Evolutionary conservation across 208 protist genomes (phyloP).

Genomic region (Paratrypanosoma confusum): DNA sequence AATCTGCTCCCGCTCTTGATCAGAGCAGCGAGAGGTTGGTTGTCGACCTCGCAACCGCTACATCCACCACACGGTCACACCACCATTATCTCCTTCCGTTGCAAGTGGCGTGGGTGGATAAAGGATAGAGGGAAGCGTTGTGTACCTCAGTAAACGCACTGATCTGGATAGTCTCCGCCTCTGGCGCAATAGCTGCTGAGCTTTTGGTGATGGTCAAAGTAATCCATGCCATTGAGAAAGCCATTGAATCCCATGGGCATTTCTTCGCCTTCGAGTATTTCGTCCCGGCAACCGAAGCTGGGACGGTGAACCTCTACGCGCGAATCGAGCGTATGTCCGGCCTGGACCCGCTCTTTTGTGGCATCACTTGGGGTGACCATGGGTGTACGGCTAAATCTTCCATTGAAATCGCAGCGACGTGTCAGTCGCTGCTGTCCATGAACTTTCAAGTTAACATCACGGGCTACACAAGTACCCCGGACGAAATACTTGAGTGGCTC

Average conservation of each 20-base stretch:
- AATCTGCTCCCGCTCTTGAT: too few relatives aligned
- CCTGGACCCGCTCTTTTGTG: slow-evolving; percentile 85
- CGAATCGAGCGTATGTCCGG: slow-evolving; percentile 71
- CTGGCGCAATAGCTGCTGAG: too few relatives aligned
- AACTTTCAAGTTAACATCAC: slow-evolving; percentile 93
- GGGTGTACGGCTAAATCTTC: slow-evolving; percentile 77
- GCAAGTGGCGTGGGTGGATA: too few relatives aligned
- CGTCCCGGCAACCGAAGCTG: slow-evolving; percentile 88
- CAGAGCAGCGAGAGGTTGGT: too few relatives aligned
- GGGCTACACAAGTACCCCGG: slow-evolving; percentile 86
- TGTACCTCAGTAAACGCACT: too few relatives aligned
- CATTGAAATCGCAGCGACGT: slow-evolving; percentile 61
- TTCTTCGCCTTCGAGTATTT: slow-evolving; percentile 95
- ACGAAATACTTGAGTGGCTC: slow-evolving; percentile 63
- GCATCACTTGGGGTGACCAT: slow-evolving; percentile 96
- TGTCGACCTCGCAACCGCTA: too few relatives aligned
- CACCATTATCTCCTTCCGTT: too few relatives aligned
- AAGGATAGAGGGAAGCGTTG: too few relatives aligned
- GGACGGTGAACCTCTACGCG: slow-evolving; percentile 71
- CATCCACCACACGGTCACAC: too few relatives aligned
- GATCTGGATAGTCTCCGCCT: too few relatives aligned
- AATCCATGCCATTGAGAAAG: slow-evolving; percentile 73
- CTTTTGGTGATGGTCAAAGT: slow-evolving; percentile 50
- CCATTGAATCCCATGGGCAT: slow-evolving; percentile 16
- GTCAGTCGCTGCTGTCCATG: slow-evolving; percentile 68